Conservation (phyloP, 306 rosid genomes). For the Casuarina glauca region DNA sequence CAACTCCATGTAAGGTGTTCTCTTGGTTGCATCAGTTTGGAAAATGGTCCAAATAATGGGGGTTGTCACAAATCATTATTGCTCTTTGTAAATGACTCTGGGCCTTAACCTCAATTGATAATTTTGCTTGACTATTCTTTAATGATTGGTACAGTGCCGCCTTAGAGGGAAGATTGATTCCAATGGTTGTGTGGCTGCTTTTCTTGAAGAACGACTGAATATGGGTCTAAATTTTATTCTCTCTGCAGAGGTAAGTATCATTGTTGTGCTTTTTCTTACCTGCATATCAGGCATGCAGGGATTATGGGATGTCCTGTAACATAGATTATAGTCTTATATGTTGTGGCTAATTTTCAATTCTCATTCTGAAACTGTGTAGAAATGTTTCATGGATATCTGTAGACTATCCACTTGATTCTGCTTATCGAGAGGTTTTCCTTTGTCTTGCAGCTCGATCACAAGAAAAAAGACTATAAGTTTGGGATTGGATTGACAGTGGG, state of each 20-base stretch:
- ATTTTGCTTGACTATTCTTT: conserved; percentile 19
- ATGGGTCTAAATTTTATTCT: conserved; percentile 78
- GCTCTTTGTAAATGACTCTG: not conserved
- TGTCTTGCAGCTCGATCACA: conserved; percentile 85
- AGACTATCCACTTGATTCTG: not conserved
- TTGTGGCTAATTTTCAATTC: not conserved
- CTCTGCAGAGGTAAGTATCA: conserved; percentile 62
- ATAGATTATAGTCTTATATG: not conserved
- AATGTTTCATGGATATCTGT: not conserved
- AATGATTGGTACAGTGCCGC: conserved; percentile 62
- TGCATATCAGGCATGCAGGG: not conserved
- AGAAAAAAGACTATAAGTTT: conserved; percentile 94
- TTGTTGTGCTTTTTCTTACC: not conserved
- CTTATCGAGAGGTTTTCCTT: conserved; percentile 19
- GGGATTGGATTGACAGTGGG: conserved; percentile 99
- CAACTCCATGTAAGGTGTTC: not conserved
- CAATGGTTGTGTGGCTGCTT: conserved; percentile 70
- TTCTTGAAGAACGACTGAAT: conserved; percentile 88
- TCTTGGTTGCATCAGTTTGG: not conserved
- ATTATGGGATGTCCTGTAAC: not conserved
- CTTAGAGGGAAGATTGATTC: conserved; percentile 95
- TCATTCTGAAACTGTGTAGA: not conserved
- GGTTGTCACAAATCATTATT: not conserved
- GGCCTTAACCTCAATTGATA: not conserved
- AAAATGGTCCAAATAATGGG: not conserved